A percentile compares a stretch with the other conserved stretches of the same genome.
phyloP scores from a whole-genome alignment of 192 early-diverging fungal genomes.

The Fimicolochytrium jonesii region DNA sequence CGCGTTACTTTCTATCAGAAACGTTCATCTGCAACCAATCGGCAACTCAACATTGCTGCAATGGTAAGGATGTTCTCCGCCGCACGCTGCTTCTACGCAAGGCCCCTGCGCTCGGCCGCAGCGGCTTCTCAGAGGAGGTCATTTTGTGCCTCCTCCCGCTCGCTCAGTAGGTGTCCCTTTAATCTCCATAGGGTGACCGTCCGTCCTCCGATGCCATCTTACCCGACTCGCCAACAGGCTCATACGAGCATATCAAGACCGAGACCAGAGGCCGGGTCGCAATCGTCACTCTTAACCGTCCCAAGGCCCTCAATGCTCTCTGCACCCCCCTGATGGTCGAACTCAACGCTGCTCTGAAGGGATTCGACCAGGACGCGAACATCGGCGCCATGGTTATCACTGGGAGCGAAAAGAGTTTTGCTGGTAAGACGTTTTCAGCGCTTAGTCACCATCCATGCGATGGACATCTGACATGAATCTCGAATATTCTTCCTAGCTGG shows the following conservation, averaged over 20 bases:
- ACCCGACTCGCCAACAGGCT: background rate
- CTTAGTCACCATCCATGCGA: too few relatives aligned
- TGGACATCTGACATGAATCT: too few relatives aligned
- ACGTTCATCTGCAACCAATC: too few relatives aligned
- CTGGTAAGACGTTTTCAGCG: too few relatives aligned
- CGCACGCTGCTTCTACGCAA: constrained; percentile 4
- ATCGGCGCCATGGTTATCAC: constrained; percentile 94
- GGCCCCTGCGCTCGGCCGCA: background rate
- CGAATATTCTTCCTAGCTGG: too few relatives aligned
- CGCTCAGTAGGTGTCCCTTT: constrained; percentile 10
- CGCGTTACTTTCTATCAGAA: too few relatives aligned
- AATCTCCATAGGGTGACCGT: background rate
- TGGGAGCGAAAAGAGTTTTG: constrained; percentile 94
- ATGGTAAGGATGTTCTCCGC: too few relatives aligned
- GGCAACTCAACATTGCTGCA: too few relatives aligned
- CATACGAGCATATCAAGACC: constrained; percentile 38
- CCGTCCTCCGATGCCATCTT: too few relatives aligned
- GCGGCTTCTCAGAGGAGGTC: constrained; percentile 1
- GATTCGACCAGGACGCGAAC: constrained; percentile 67
- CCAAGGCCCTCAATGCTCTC: constrained; percentile 95
- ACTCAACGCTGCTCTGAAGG: constrained; percentile 79
- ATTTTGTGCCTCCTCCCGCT: constrained; percentile 2
- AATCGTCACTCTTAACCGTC: constrained; percentile 86
- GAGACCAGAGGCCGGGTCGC: constrained; percentile 60
- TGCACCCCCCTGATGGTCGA: constrained; percentile 89